Percentiles rank a stretch among this genome's conserved stretches.
phyloP scores from a whole-genome alignment of 2,329 filamentous ascomycete species.

The Trichoderma citrinoviride region DNA sequence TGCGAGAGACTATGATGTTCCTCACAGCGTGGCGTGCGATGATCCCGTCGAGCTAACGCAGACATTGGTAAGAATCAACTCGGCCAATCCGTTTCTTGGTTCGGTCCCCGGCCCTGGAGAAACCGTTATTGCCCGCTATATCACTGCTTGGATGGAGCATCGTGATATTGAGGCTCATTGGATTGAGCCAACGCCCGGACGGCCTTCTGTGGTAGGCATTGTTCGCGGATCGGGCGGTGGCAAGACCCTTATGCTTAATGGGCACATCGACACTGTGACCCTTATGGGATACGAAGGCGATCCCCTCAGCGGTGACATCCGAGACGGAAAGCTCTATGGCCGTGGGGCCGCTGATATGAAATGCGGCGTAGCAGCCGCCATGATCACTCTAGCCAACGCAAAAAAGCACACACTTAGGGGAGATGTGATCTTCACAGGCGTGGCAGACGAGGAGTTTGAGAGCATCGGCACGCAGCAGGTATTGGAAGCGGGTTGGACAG shows the following conservation, averaged over 20 bases:
- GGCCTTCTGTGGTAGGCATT: slow-evolving; percentile 51
- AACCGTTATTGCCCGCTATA: slow-evolving; percentile 44
- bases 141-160: slow-evolving; percentile 50
- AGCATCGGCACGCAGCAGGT: slow-evolving; percentile 52
- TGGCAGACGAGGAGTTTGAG: slow-evolving; percentile 52
- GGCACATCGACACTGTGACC: slow-evolving; percentile 53
- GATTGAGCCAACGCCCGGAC: slow-evolving; percentile 45
- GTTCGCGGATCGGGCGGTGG: slow-evolving; percentile 46
- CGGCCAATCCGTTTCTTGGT: slow-evolving; percentile 46
- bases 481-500: slow-evolving; percentile 50
- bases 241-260: slow-evolving; percentile 51
- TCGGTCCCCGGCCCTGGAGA: slow-evolving; percentile 45
- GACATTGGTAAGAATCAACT: slow-evolving; percentile 48
- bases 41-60: slow-evolving; percentile 45
- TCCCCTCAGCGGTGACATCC: slow-evolving; percentile 43
- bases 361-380: slow-evolving; percentile 46
- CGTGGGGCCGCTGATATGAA: slow-evolving; percentile 54
- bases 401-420: slow-evolving; percentile 42
- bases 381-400: slow-evolving; percentile 41
- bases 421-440: slow-evolving; percentile 52
- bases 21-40: slow-evolving; percentile 41
- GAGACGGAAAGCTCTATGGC: slow-evolving; percentile 43
- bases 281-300: slow-evolving; percentile 46
- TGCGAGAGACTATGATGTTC: slow-evolving; percentile 49
- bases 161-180: slow-evolving; percentile 50